Base-by-base conservation (phyloP, 75 land plant species). In the Selaginella moellendorffii region DNA sequence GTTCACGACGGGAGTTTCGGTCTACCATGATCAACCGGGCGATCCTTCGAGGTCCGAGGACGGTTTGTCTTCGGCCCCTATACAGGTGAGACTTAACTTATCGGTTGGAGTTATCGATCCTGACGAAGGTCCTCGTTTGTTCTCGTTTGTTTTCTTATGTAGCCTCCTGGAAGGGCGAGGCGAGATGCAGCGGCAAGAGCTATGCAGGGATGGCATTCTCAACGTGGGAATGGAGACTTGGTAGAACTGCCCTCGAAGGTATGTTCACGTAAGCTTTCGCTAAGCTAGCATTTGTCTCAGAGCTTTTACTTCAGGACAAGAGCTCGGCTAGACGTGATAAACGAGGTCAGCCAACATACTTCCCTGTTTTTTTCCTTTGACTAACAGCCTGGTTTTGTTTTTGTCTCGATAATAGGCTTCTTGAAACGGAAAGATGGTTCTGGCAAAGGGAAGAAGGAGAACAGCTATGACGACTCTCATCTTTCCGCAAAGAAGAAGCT, bases 161-260 rank as follows among this genome's bases (percentile, higher is more conserved):
- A 36, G 72, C 72, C 25, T 61, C 84, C 28, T 85, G 96, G 95
- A n/a, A 81, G 97, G 68, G 90, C 87, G 14, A 75, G 95, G 54
- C 70, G 97, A 56, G 97, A 92, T 83, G 82, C 97, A 60, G 97
- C 97, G 30, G 80, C 95, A 52, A 86, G 97, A 27, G 95, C 97
- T 22, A 92, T 92, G 97, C 89, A 88, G 69, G 95, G 86, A 30
- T 92, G 97, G 97, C 95, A 92, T 63, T 71, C 86, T 24, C 88
- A 80, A 62, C 80, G 85, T 14, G 80, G 81, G 28, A 77, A 78
- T 76, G 96, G 83, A 60, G 89, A 91, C 30, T 76, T 79, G 56
- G 74, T 71, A 56, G 86, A 83, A 42, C 82, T 85, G 25, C 66
- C 74, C 52, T 54, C 79, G 14, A 88, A 88, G 86, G 95, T 88